Evolutionary conservation across 257 asterid genomes (phyloP), one percentile per base, ranked within the genome.

Genomic region (Fraxinus americana): DNA sequence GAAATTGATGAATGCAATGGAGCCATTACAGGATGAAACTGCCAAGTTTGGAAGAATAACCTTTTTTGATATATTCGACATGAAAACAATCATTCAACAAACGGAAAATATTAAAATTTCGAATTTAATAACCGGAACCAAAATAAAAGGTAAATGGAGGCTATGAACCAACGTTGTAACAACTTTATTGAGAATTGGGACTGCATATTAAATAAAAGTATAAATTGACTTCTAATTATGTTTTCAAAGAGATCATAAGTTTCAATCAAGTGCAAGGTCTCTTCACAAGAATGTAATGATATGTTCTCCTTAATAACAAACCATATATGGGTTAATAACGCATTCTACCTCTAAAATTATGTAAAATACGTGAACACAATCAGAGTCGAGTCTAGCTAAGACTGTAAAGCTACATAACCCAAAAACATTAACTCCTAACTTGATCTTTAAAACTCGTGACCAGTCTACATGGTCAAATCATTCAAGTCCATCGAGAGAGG

Each of bases 51-150:
- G 19, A n/a, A 36, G 11, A 41, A 19, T 23, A 25, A 68, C 12
- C 9, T 11, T 16, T 68, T 23, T 32, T 5, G 7, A 29, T 12
- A 50, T 10, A 27, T 72, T 8, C n/a, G 2, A 74, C 27, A n/a
- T 32, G 10, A 21, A 72, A 48, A 72, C n/a, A 68, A 48, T n/a
- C 25, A 74, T 74, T 59, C 54, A 74, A 57, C 25, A 54, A 52
- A 29, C 14, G 7, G 71, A 8, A 13, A 48, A 48, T 4, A 74
- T 3, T 35, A 57, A 38, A 9, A 30, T 32, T 19, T 7, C 48
- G 70, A 38, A 5, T 9, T 63, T 30, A 50, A 65, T 35, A 52
- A 13, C n/a, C 50, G 39, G 71, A 25, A 39, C 52, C 7, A 59
- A 21, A 23, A 6, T 43, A 66, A 21, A 71, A 13, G 16, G 71